Evolutionary conservation across 78 protist species (phyloP), one percentile per base, ranked within the genome.

Genomic region (Pelomyxa schiedti): DNA sequence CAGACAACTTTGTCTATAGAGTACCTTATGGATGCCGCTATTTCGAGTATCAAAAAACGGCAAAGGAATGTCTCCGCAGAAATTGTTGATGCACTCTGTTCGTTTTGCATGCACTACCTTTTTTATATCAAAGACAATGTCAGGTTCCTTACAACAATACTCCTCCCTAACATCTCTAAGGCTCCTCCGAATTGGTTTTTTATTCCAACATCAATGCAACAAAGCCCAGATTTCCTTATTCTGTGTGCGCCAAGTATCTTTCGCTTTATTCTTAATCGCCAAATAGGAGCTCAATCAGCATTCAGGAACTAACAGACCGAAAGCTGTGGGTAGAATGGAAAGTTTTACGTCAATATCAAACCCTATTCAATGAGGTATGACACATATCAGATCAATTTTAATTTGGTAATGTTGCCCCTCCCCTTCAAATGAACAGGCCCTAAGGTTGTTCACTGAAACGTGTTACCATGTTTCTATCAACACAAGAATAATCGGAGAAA

Each of bases 281-380:
- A 16, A 16, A 24, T 16, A 47, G 58, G 58, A 47, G 58, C 58
- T 16, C 42, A 5, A 65, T 52, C 6, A n/a, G 30, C 22, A 8
- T 38, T 32, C 30, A 4, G 7, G 35, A 72, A 9, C 30, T 72
- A 40, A 2, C 8, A 2, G 64, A 42, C 35, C 28, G 64, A 8
- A 8, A 4, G 3, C 9, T 22, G 8, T 72, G 76, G 76, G 53
- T 72, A 38, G 76, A 72, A 22, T 72, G 76, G 76, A 72, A 72
- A 35, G 64, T 72, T 4, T 35, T 72, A 38, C 28, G 76, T 8
- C 76, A 72, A 37, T 72, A 42, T 37, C 76, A 72, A 24, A 37
- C 7, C 8, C 65, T 72, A 4, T 72, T 72, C 22, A 42, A n/a
- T 26, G 76, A 72, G 9, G n/a, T n/a, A n/a, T n/a, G n/a, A n/a